Base-by-base conservation (phyloP, 345 rosid genomes). In the Anacardium occidentale region DNA sequence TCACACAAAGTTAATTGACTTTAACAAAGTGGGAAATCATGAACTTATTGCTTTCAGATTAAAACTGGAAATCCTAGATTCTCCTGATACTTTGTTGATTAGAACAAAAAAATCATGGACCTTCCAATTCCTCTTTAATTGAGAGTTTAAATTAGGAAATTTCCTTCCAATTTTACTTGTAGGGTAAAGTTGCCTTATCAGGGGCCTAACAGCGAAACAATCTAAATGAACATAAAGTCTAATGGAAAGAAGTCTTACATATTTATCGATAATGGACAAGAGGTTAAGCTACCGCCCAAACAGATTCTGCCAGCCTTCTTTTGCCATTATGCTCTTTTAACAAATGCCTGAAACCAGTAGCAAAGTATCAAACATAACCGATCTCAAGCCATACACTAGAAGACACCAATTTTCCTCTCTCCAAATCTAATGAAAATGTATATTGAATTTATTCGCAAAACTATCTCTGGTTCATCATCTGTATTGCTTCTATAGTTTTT, bases 201-300 rank as follows among this genome's bases (percentile, higher is more conserved):
- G 32, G 32, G 3, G 32, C 3, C 32, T 29, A 29, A 29, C 32
- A 29, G 42, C 42, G 7, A 37, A 11, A 29, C 10, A 40, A n/a
- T 21, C 44, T 20, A 7, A 51, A 40, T 10, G 13, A 59, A 68
- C 15, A 20, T 17, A 5, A 29, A 7, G 44, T 47, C 12, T 37
- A 2, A 32, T 11, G 15, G 2, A n/a, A 2, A 61, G 59, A 56
- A 45, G 42, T 29, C 80, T 76, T 72, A 78, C 82, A 53, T 72
- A 81, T 77, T 73, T 66, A 63, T 79, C 83, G 51, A 79, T 56
- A 62, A 83, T 79, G 18, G 73, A 44, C 50, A 51, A 44, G 79
- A 77, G 79, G 67, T 83, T 83, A 51, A 83, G 79, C 62, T 83
- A 79, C 72, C 77, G 85, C 44, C 85, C 81, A 62, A 81, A 79